A percentile compares a stretch with the other conserved stretches of the same genome.
phyloP scores from a whole-genome alignment of 1,139 yeast genomes.

The Yamadazyma songkhlaensis region DNA sequence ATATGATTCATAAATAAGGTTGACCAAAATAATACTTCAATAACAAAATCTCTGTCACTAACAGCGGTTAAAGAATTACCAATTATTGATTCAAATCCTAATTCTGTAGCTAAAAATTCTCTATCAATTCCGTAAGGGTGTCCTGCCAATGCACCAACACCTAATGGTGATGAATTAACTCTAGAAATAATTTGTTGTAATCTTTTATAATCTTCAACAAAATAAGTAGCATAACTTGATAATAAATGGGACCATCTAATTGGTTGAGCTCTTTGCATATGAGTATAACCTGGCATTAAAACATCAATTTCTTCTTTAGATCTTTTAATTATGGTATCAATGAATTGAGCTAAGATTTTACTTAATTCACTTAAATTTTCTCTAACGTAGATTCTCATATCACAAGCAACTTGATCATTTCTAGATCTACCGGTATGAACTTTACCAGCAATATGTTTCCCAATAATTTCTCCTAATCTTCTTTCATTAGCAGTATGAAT shows the following conservation, averaged over 20 bases:
- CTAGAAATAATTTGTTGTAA: constrained; percentile 76
- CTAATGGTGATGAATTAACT: constrained; percentile 86
- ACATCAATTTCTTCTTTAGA: constrained; percentile 85
- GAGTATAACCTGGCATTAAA: constrained; percentile 98
- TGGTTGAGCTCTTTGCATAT: constrained; percentile 97
- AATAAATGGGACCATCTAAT: constrained; percentile 99
- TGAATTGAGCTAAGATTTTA: constrained; percentile 57
- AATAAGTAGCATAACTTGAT: constrained; percentile 90
- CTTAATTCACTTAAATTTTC: constrained; percentile 64
- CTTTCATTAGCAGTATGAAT: constrained; percentile 99
- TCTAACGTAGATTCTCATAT: constrained; percentile 91
- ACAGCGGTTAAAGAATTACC: constrained; percentile 96
- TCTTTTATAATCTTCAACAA: constrained; percentile 86
- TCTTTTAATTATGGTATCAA: constrained; percentile 65
- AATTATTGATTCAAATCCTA: constrained; percentile 81
- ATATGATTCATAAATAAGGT: constrained; percentile 92
- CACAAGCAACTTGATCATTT: constrained; percentile 98
- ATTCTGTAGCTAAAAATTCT: constrained; percentile 73
- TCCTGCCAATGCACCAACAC: constrained; percentile 98
- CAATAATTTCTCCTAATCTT: constrained; percentile 93
- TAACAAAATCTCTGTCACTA: constrained; percentile 95
- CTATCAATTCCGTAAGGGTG: constrained; percentile 98
- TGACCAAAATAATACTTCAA: constrained; percentile 97
- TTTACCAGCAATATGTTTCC: constrained; percentile 90
- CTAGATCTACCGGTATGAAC: constrained; percentile 98